Conservation (phyloP, 257 asterid species). For the Fraxinus excelsior region DNA sequence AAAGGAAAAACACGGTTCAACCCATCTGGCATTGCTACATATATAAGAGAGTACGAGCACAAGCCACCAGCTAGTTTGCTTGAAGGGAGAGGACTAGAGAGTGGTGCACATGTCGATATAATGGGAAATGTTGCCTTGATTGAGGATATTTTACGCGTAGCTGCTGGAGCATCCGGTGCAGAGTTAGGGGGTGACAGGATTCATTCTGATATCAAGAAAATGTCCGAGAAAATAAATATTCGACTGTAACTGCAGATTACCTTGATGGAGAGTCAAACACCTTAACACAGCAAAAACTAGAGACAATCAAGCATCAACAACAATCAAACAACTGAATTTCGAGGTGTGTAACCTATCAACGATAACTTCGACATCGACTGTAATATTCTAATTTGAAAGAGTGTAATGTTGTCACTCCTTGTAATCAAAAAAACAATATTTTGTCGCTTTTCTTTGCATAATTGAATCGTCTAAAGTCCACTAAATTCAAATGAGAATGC, state of each 20-base stretch:
- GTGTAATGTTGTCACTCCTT: neutral
- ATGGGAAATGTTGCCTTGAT: constrained; percentile 82
- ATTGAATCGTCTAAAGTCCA: no score
- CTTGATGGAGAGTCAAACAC: constrained; percentile 18
- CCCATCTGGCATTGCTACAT: constrained; percentile 67
- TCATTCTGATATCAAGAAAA: constrained; percentile 66
- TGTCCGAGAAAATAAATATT: constrained; percentile 59
- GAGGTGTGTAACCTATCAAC: neutral
- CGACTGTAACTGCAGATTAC: constrained; percentile 32
- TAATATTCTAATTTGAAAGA: neutral
- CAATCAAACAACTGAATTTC: neutral
- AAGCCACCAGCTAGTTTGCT: constrained; percentile 72
- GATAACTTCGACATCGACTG: neutral
- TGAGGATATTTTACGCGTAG: constrained; percentile 73
- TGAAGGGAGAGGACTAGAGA: constrained; percentile 80
- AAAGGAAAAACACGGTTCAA: constrained; percentile 77
- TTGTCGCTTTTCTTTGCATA: neutral
- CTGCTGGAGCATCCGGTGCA: constrained; percentile 67
- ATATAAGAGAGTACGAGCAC: constrained; percentile 70
- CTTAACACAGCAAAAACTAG: neutral
- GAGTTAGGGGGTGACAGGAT: constrained; percentile 68
- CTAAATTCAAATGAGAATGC: neutral
- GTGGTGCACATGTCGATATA: constrained; percentile 86
- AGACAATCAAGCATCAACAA: neutral
- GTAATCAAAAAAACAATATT: neutral